A percentile compares a stretch with the other conserved stretches of the same genome.
Evolutionary conservation across 2,329 filamentous ascomycete genomes (phyloP).

Genomic region (Trichoderma guizhouense): DNA sequence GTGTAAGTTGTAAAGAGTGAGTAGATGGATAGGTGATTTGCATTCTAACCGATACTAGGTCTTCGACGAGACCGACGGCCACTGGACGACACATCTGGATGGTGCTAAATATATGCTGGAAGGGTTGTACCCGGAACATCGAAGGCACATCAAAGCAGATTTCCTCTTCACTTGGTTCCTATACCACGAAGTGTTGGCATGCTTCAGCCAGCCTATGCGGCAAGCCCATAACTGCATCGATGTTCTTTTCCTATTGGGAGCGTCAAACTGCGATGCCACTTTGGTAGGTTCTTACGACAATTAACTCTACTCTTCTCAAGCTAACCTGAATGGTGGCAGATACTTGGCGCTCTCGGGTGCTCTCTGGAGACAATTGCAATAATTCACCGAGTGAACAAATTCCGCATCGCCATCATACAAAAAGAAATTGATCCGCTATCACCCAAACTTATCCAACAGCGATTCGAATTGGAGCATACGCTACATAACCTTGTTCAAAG

Average conservation of each 20-base stretch:
- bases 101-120: conserved; percentile 40
- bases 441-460: conserved; percentile 22
- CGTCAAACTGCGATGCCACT: conserved; percentile 13
- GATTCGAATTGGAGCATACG: conserved; percentile 19
- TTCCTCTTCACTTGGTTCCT: conserved; percentile 47
- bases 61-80: conserved; percentile 46
- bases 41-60: conserved; percentile 32
- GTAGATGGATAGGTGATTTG: neutral
- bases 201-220: conserved; percentile 38
- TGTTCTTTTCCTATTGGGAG: conserved; percentile 10
- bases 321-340: conserved; percentile 29
- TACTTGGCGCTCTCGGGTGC: conserved; percentile 46
- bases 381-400: conserved; percentile 42
- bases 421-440: neutral
- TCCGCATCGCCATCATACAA: conserved; percentile 24
- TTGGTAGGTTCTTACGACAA: conserved; percentile 7
- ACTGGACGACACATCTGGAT: conserved; percentile 44
- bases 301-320: neutral
- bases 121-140: conserved; percentile 26
- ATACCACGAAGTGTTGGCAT: conserved; percentile 46
- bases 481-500: conserved; percentile 18
- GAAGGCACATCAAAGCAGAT: conserved; percentile 26
- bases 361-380: conserved; percentile 44
- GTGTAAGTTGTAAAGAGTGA: conserved; percentile 29
- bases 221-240: conserved; percentile 8